Evolutionary conservation across 176 grass and related monocot species (phyloP).

Genomic region (Thinopyrum elongatum): DNA sequence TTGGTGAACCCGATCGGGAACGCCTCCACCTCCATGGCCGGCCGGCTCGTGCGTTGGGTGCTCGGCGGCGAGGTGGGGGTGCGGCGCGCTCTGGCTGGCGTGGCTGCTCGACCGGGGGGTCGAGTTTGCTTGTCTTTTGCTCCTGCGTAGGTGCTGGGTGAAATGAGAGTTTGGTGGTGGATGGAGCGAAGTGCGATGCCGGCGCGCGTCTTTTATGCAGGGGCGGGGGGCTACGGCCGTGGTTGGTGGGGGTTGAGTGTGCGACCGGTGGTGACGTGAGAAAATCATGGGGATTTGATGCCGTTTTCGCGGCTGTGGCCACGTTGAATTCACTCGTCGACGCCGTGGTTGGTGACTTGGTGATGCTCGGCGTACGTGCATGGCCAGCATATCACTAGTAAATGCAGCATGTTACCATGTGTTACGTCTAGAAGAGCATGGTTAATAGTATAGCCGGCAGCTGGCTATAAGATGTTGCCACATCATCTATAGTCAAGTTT

Average conservation of each 20-base stretch:
- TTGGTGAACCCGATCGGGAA: slow-evolving; percentile 68
- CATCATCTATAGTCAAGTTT: no score
- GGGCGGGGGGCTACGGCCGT: not conserved
- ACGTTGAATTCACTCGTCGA: not conserved
- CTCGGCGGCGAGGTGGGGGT: not conserved
- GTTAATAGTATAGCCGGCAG: no score
- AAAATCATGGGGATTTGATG: not conserved
- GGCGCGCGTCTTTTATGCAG: not conserved
- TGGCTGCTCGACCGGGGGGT: not conserved
- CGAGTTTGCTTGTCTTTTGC: not conserved
- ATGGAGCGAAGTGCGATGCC: not conserved
- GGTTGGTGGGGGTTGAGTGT: slow-evolving; percentile 2
- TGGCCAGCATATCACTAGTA: not conserved
- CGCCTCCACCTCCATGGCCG: slow-evolving; percentile 43
- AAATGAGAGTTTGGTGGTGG: not conserved
- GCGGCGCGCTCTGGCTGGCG: not conserved
- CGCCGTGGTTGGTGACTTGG: not conserved
- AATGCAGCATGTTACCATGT: not conserved
- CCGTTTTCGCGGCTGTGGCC: not conserved
- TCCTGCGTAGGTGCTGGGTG: not conserved
- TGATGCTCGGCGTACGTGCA: not conserved
- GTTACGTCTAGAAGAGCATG: slow-evolving; percentile 4
- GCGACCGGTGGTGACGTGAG: not conserved
- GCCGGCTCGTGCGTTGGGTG: not conserved
- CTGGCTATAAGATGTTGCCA: no score